A percentile compares a stretch with the other conserved stretches of the same genome.
These are phyloP conservation scores for Mrakiaceae sp. DNA, from an alignment of 1,284 basidiomycete species.

Conservation along the genomic window DNA sequence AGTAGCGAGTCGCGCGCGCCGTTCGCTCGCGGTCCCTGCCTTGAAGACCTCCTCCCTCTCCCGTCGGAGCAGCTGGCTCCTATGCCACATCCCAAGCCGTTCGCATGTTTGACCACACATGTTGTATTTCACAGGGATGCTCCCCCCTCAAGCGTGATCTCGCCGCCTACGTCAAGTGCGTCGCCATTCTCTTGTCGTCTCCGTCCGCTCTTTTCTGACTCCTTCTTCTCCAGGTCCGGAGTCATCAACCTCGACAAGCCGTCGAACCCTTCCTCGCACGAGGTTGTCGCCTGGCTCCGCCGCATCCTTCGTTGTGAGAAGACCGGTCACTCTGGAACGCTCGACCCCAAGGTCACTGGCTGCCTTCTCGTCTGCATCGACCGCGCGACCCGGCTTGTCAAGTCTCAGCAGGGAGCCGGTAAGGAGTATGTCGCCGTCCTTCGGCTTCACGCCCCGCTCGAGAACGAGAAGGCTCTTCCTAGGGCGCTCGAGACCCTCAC, in stretches of 20 bases:
- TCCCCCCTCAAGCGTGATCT: constrained; percentile 92
- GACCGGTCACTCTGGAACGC: constrained; percentile 93
- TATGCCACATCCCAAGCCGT: too few relatives aligned
- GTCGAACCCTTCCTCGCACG: constrained; percentile 99
- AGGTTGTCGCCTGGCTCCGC: constrained; percentile 97
- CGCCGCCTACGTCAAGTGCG: constrained; percentile 74
- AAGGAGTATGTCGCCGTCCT: constrained; percentile 99
- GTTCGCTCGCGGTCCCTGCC: too few relatives aligned
- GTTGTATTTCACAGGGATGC: constrained; percentile 45
- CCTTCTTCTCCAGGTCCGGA: constrained; percentile 54
- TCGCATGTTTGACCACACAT: constrained; percentile 7
- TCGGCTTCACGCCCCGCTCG: constrained; percentile 73
- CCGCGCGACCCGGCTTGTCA: constrained; percentile 97
- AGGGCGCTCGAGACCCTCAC: constrained; percentile 93
- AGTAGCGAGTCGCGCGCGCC: too few relatives aligned
- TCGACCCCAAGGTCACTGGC: constrained; percentile 98
- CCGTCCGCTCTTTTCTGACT: constrained; percentile 2
- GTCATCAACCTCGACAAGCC: constrained; percentile 99
- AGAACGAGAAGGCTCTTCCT: constrained; percentile 73
- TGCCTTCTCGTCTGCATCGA: constrained; percentile 99
- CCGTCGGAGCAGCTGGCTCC: too few relatives aligned
- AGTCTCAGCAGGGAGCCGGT: constrained; percentile 94
- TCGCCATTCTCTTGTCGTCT: constrained; percentile 7
- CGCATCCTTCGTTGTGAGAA: constrained; percentile 94
- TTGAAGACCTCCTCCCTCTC: too few relatives aligned